These are phyloP conservation scores for Microbotryomycetes sp. DNA, from an alignment of 1,284 basidiomycete species.

Conservation along the genomic window DNA sequence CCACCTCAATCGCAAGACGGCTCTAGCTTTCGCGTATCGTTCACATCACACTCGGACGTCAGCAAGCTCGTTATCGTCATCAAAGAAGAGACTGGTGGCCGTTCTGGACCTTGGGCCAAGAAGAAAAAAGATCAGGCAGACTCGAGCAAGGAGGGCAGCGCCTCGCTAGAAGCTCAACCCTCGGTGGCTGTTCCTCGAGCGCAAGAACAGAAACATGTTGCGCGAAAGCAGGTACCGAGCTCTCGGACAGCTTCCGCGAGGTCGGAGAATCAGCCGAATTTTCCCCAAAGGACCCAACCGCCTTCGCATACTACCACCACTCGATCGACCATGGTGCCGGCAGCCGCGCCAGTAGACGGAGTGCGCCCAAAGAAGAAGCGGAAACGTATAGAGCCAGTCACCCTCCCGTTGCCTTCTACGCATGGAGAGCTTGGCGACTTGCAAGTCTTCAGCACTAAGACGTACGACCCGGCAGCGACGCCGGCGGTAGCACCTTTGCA, in stretches of 20 bases:
- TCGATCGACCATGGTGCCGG: no score
- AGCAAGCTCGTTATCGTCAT: conserved; percentile 7
- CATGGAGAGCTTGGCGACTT: background rate
- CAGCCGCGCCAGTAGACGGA: background rate
- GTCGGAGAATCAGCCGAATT: no score
- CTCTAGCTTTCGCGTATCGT: conserved; percentile 4
- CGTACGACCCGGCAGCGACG: background rate
- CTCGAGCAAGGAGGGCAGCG: background rate
- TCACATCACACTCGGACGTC: background rate
- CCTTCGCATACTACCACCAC: no score
- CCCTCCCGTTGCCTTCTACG: background rate
- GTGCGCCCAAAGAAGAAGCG: background rate
- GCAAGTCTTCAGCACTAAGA: background rate
- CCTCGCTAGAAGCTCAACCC: background rate
- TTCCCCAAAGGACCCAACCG: no score
- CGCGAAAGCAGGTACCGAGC: no score
- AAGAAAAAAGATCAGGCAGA: background rate
- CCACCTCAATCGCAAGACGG: background rate
- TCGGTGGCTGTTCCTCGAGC: background rate
- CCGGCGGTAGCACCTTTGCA: background rate
- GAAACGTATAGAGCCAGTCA: background rate
- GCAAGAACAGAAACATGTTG: background rate
- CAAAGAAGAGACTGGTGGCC: background rate
- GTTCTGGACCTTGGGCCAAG: conserved; percentile 4
- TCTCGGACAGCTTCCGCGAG: no score